These are phyloP conservation scores for Ophiosphaerella korrae DNA, from an alignment of 2,329 filamentous ascomycete species.

Conservation along the genomic window DNA sequence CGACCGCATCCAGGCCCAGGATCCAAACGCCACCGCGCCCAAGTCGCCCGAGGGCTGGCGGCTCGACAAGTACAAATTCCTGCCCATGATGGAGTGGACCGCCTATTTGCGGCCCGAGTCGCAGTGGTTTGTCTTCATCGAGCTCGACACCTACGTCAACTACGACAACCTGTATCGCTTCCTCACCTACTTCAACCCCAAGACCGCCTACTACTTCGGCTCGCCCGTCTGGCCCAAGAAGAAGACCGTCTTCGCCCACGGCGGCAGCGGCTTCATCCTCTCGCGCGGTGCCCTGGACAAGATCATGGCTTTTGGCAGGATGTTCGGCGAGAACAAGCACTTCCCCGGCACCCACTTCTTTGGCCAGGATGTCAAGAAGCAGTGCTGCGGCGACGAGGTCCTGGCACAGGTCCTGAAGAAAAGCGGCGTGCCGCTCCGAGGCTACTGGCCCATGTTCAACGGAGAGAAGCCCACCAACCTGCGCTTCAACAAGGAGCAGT, in stretches of 20 bases:
- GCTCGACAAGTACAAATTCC: conserved; percentile 64
- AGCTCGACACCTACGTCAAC: conserved; percentile 46
- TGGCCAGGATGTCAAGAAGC: conserved; percentile 39
- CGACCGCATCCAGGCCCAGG: conserved; percentile 54
- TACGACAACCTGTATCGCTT: conserved; percentile 50
- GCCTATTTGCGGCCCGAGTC: conserved; percentile 41
- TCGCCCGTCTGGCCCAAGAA: conserved; percentile 44
- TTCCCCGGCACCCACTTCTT: conserved; percentile 43
- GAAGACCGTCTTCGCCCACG: conserved; percentile 49
- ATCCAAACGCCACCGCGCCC: conserved; percentile 37
- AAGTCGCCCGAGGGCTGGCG: conserved; percentile 60
- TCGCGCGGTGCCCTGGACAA: conserved; percentile 57
- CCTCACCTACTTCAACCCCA: conserved; percentile 44
- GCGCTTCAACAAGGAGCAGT: conserved; percentile 47
- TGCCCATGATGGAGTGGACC: conserved; percentile 60
- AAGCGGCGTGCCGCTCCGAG: conserved; percentile 41
- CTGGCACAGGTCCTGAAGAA: conserved; percentile 46
- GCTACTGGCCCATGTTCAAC: conserved; percentile 54
- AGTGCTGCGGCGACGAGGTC: conserved; percentile 48
- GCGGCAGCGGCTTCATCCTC: conserved; percentile 51
- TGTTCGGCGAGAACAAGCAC: conserved; percentile 42
- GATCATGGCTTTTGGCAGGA: conserved; percentile 44
- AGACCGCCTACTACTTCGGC: conserved; percentile 48
- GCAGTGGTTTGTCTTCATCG: conserved; percentile 46
- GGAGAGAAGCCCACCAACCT: conserved; percentile 48